Conservation (phyloP, 75 land plant genomes). For the Cunninghamia lanceolata region DNA sequence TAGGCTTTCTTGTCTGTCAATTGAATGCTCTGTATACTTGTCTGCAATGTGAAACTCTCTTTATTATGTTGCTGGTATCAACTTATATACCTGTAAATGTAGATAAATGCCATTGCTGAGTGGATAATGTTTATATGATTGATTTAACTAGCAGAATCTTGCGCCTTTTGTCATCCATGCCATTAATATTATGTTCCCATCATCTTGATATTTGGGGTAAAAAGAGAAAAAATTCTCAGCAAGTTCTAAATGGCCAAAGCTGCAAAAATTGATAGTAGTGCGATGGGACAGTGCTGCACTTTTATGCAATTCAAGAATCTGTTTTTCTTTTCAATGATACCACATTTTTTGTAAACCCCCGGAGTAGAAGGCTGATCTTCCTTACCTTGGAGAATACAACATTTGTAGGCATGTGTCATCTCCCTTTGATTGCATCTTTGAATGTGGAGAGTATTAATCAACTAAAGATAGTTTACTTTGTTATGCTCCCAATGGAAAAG, state of each 20-base stretch:
- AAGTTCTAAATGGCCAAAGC: neutral
- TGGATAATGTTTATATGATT: neutral
- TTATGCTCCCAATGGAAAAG: neutral
- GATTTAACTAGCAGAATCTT: neutral
- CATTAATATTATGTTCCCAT: neutral
- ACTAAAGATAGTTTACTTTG: neutral
- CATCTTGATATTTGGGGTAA: neutral
- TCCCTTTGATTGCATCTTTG: neutral
- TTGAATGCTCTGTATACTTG: neutral
- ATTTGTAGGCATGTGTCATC: neutral
- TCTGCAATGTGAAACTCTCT: neutral
- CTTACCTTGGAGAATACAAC: neutral
- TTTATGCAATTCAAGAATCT: neutral
- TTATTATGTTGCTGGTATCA: neutral
- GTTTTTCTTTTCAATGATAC: too few species aligned
- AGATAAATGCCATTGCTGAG: neutral
- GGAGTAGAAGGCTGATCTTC: neutral
- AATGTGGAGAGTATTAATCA: neutral
- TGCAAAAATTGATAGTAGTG: neutral
- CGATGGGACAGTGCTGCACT: neutral
- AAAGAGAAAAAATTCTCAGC: neutral
- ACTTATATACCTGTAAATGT: slow-evolving; percentile 1
- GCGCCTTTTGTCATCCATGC: neutral
- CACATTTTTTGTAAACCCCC: neutral
- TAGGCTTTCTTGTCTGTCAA: neutral